Evolutionary conservation across 768 basidiomycete species (phyloP).

Genomic region (Lactarius vividus): DNA sequence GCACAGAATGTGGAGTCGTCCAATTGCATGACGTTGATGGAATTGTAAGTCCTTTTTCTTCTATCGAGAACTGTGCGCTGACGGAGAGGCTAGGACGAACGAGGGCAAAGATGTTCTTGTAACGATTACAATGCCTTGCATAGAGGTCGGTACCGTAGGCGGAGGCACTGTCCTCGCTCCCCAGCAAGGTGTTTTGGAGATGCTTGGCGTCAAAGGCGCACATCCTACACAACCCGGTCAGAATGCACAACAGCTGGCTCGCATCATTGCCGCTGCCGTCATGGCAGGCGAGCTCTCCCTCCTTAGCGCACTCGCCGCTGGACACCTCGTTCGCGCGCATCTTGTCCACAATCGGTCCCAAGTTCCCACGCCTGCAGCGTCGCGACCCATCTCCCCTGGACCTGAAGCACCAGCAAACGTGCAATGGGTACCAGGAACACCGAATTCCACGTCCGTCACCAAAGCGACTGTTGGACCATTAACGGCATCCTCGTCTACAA

Average conservation of each 20-base stretch:
- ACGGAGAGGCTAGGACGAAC: conserved; percentile 59
- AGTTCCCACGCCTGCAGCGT: conserved; percentile 66
- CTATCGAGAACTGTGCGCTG: conserved; percentile 14
- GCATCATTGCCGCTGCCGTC: conserved; percentile 86
- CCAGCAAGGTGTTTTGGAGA: conserved; percentile 85
- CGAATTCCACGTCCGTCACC: conserved; percentile 15
- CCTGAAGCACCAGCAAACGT: conserved; percentile 29
- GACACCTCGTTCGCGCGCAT: conserved; percentile 91
- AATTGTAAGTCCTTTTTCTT: conserved; percentile 64
- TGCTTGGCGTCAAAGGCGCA: conserved; percentile 91
- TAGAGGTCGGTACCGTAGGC: conserved; percentile 97
- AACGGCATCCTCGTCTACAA: conserved; percentile 21
- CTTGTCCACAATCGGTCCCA: conserved; percentile 88
- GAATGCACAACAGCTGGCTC: conserved; percentile 86
- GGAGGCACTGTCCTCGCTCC: conserved; percentile 93
- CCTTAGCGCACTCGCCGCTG: conserved; percentile 89
- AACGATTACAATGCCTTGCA: conserved; percentile 96
- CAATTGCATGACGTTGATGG: conserved; percentile 98
- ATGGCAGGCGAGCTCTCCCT: conserved; percentile 97
- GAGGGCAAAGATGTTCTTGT: conserved; percentile 87
- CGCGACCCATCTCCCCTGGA: conserved; percentile 61
- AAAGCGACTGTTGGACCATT: conserved; percentile 23
- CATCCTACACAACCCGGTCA: conserved; percentile 83
- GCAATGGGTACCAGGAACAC: conserved; percentile 25
- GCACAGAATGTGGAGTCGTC: conserved; percentile 99